Evolutionary conservation across 1,139 yeast species (phyloP), one percentile per base, ranked within the genome.

Genomic region (Yamadazyma triangularis): DNA sequence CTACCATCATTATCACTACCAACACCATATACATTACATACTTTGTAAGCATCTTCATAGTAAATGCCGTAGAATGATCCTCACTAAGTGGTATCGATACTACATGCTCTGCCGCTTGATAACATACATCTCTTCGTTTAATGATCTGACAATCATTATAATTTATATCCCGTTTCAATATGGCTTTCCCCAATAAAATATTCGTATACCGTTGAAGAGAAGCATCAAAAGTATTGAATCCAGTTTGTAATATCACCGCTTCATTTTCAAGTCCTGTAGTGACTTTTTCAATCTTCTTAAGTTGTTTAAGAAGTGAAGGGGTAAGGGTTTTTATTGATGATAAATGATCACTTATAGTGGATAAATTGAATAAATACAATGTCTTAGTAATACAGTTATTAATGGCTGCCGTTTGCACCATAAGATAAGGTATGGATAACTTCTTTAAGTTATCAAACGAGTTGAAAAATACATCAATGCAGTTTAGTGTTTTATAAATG

Each of bases 61-160:
- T 41, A 11, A 44, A 33, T 24, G 42, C 36, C 12, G 45, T 27
- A 7, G 45, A 28, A 32, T 52, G 57, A 12, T 59, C 60, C 33
- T 61, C 66, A 2, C 61, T 51, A 20, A 64, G 48, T 2, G 73
- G 73, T 18, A 68, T 67, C 37, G 65, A 57, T 8, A 66, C 66
- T 19, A 67, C 71, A 36, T 62, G 60, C 30, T 63, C 70, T 2
- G 70, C 66, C 1, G 73, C 72, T 39, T 56, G 67, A 32, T 49
- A 58, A 33, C 74, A 68, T 14, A 67, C 50, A 12, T 60, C 60
- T 39, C 74, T 47, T 34, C 74, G 46, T 30, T 47, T 51, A 19
- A 67, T 52, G 25, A 66, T 44, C 36, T 53, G 58, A 39, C 73
- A 67, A 24, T 60, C 60, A 4, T 32, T 24, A 3, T 35, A 44